phyloP scores from a whole-genome alignment of 345 rosid genomes.

The Dipteronia dyeriana region DNA sequence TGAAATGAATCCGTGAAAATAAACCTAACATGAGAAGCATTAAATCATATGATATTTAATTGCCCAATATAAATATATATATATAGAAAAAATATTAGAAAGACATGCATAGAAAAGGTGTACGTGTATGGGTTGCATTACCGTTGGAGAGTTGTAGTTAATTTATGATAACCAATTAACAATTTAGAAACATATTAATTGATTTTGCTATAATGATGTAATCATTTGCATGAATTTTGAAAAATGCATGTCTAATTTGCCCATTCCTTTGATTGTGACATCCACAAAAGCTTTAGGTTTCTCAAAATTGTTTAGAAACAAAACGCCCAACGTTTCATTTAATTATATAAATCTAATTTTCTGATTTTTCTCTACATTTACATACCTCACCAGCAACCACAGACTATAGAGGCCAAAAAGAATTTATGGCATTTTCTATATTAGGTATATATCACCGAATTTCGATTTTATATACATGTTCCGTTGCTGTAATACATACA shows the following conservation, averaged over 20 bases:
- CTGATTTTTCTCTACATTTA: not conserved
- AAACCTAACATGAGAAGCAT: conserved; percentile 10
- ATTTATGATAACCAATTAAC: not conserved
- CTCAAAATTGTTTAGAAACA: not conserved
- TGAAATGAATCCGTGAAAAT: conserved; percentile 10
- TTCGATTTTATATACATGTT: not conserved
- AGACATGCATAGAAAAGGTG: not conserved
- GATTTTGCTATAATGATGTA: not conserved
- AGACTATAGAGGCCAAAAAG: not conserved
- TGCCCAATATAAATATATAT: too few species aligned
- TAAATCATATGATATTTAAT: not conserved
- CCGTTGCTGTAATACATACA: too few species aligned
- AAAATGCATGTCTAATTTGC: not conserved
- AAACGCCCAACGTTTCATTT: not conserved
- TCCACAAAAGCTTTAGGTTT: not conserved
- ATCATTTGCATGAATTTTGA: not conserved
- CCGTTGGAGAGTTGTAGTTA: not conserved
- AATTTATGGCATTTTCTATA: not conserved
- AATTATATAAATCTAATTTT: not conserved
- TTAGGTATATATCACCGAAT: not conserved
- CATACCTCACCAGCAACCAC: not conserved
- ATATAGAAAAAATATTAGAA: not conserved
- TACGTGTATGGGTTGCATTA: not conserved
- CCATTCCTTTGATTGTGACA: conserved; percentile 1
- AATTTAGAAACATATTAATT: not conserved